Conservation (phyloP, 2,329 filamentous ascomycete species). For the Phialemoniopsis sp. region DNA sequence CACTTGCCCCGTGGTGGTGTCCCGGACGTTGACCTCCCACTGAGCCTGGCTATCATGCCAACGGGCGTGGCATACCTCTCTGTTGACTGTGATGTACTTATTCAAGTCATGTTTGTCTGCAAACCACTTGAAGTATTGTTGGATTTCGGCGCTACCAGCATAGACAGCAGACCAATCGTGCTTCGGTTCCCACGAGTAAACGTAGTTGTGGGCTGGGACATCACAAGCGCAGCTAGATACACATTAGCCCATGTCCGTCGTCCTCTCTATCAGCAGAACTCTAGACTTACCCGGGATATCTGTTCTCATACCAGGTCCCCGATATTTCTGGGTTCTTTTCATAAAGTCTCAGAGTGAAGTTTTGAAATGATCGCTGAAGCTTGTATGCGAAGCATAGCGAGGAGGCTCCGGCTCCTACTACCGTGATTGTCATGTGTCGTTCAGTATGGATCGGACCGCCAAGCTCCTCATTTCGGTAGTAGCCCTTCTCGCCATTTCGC, state of each 20-base stretch:
- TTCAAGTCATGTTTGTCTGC: slow-evolving; percentile 24
- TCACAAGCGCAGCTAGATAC: slow-evolving; percentile 39
- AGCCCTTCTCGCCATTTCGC: too few relatives aligned
- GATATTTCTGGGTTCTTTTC: slow-evolving; percentile 32
- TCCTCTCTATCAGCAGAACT: background rate
- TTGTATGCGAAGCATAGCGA: slow-evolving; percentile 3
- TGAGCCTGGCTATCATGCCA: slow-evolving; percentile 37
- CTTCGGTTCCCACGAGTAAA: slow-evolving; percentile 18
- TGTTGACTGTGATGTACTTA: slow-evolving; percentile 37
- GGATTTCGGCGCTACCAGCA: slow-evolving; percentile 13
- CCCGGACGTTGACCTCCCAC: slow-evolving; percentile 26
- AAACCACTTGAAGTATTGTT: slow-evolving; percentile 24
- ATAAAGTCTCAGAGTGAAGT: slow-evolving; percentile 24
- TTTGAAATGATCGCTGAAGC: slow-evolving; percentile 20
- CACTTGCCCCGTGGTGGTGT: slow-evolving; percentile 10
- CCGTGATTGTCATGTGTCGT: too few relatives aligned
- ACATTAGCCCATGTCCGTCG: too few relatives aligned
- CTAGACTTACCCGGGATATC: slow-evolving; percentile 28
- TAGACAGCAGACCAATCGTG: slow-evolving; percentile 23
- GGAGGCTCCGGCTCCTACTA: background rate
- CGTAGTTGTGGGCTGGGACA: slow-evolving; percentile 42
- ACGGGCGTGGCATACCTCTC: slow-evolving; percentile 31
- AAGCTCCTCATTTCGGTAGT: too few relatives aligned
- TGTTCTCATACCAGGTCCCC: slow-evolving; percentile 50
- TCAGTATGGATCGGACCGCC: too few relatives aligned